Conservation (phyloP, 1,284 basidiomycete species). For the Trametes sp. region DNA sequence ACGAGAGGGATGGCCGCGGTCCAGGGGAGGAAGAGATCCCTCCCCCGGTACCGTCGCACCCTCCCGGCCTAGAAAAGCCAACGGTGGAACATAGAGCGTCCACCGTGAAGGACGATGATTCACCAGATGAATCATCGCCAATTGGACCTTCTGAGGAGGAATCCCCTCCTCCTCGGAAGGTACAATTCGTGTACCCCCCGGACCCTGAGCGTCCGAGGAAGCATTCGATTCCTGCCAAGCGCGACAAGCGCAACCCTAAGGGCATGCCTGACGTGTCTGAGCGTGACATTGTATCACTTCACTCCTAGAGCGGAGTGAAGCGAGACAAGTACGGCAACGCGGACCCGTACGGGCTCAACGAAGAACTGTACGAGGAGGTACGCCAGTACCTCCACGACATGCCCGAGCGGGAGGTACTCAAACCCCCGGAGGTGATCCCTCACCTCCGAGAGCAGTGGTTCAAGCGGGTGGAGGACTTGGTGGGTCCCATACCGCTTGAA, state of each 20-base stretch:
- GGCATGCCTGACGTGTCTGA: not conserved
- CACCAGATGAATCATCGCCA: too few relatives aligned
- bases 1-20: not conserved
- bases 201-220: not conserved
- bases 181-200: not conserved
- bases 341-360: not conserved
- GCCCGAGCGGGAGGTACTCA: constrained; percentile 37
- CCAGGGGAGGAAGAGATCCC: not conserved
- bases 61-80: too few relatives aligned
- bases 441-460: constrained; percentile 13
- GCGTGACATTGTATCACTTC: not conserved
- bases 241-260: not conserved
- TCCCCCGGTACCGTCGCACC: not conserved
- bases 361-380: not conserved
- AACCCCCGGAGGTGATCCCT: not conserved
- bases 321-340: not conserved
- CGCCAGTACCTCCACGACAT: constrained; percentile 21
- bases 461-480: constrained; percentile 15
- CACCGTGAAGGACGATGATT: too few relatives aligned
- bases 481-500: constrained; percentile 9
- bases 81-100: too few relatives aligned
- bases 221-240: not conserved
- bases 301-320: not conserved
- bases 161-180: not conserved
- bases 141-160: not conserved